Conservation (phyloP, 495 filamentous ascomycete species). For the Penicillium lagena region DNA sequence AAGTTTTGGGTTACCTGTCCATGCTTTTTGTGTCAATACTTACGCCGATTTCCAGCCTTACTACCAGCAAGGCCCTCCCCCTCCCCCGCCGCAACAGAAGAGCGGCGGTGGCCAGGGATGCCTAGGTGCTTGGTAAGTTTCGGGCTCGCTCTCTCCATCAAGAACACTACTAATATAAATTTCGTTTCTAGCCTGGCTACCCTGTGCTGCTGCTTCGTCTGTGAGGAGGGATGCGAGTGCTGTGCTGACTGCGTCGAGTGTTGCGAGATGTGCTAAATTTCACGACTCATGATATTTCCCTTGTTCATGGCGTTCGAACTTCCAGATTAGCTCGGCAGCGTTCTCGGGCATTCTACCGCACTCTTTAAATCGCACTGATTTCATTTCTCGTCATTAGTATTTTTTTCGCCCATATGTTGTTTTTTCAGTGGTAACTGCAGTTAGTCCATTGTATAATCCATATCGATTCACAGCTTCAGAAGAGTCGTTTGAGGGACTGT, state of each 20-base stretch:
- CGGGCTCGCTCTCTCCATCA: background rate
- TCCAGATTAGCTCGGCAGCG: constrained; percentile 1
- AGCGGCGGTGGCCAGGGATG: constrained; percentile 51
- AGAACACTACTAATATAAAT: constrained; percentile 5
- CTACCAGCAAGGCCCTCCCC: constrained; percentile 51
- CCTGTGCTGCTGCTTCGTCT: constrained; percentile 73
- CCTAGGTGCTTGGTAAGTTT: constrained; percentile 51
- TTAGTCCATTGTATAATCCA: too few relatives aligned
- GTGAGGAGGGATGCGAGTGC: constrained; percentile 73
- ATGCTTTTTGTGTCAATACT: too few relatives aligned
- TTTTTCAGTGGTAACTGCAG: too few relatives aligned
- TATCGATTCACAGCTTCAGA: too few relatives aligned
- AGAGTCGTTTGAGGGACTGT: too few relatives aligned
- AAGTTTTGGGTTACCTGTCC: too few relatives aligned
- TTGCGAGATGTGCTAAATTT: constrained; percentile 46
- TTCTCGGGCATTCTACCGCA: constrained; percentile 2
- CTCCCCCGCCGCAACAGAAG: constrained; percentile 42
- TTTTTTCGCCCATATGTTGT: background rate
- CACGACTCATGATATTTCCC: constrained; percentile 12
- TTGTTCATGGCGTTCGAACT: constrained; percentile 19
- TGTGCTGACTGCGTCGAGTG: constrained; percentile 67
- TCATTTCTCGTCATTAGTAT: background rate
- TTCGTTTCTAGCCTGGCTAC: constrained; percentile 47
- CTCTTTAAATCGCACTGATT: constrained; percentile 3
- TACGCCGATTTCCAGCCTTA: too few relatives aligned